These are phyloP conservation scores for Schwanniomyces etchellsii DNA, from an alignment of 1,139 yeast genomes.

Conservation along the genomic window DNA sequence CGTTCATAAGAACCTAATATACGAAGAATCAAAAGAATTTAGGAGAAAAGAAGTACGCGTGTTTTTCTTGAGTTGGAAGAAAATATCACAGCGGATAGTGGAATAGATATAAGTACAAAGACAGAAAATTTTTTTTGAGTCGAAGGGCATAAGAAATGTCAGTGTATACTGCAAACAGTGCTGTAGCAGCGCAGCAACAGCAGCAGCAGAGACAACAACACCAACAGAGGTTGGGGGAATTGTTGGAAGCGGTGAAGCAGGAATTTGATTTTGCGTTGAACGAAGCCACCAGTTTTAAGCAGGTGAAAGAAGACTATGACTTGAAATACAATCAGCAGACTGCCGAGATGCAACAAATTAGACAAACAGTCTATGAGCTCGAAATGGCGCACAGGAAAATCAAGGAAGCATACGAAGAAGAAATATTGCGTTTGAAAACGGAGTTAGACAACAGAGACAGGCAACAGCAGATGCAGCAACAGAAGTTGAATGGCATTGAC, in stretches of 20 bases:
- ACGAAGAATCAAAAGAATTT: too few relatives aligned
- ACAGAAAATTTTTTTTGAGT: too few relatives aligned
- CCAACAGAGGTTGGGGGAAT: slow-evolving; percentile 61
- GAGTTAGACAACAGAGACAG: slow-evolving; percentile 76
- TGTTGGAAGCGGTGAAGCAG: slow-evolving; percentile 85
- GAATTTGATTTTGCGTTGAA: slow-evolving; percentile 84
- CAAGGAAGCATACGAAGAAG: slow-evolving; percentile 95
- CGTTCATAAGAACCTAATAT: too few relatives aligned
- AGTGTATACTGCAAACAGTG: slow-evolving; percentile 30
- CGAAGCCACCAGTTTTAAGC: slow-evolving; percentile 82
- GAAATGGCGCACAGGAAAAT: slow-evolving; percentile 93
- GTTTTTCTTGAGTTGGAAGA: too few relatives aligned
- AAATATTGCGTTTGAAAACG: slow-evolving; percentile 76
- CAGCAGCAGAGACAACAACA: slow-evolving; percentile 39
- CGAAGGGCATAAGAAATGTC: too few relatives aligned
- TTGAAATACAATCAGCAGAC: slow-evolving; percentile 87
- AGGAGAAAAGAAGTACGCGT: too few relatives aligned
- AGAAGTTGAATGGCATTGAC: slow-evolving; percentile 11
- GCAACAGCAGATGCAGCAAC: slow-evolving; percentile 30
- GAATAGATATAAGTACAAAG: background rate
- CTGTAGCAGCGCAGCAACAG: slow-evolving; percentile 22
- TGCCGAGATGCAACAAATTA: slow-evolving; percentile 89
- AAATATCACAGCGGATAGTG: background rate
- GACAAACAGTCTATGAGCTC: slow-evolving; percentile 89
- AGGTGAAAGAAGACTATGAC: slow-evolving; percentile 93